Conservation (phyloP, 2,329 filamentous ascomycete species). For the Hypoxylon sp. region DNA sequence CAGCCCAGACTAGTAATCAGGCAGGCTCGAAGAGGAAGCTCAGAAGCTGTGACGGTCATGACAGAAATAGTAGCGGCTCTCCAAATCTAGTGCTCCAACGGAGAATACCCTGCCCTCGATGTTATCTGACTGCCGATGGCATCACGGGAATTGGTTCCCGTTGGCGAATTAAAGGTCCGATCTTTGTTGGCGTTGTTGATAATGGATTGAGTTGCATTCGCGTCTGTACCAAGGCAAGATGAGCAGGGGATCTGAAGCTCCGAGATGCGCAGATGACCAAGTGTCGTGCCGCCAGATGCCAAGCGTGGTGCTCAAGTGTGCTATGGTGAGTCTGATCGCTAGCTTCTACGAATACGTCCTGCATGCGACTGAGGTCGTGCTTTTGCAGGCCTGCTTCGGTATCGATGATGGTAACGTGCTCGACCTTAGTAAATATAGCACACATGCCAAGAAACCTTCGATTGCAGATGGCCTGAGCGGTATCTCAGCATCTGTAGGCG, state of each 20-base stretch:
- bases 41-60: constrained; percentile 13
- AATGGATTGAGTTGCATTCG: constrained; percentile 34
- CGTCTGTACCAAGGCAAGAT: constrained; percentile 27
- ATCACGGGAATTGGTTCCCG: constrained; percentile 33
- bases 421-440: constrained; percentile 24
- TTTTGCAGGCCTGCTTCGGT: constrained; percentile 7
- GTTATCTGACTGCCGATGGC: constrained; percentile 32
- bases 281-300: constrained; percentile 22
- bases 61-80: constrained; percentile 33
- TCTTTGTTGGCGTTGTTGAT: constrained; percentile 23
- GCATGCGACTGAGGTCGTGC: constrained; percentile 15
- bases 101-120: constrained; percentile 12
- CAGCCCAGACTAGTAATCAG: constrained; percentile 37
- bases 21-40: constrained; percentile 39
- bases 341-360: neutral
- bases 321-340: constrained; percentile 1
- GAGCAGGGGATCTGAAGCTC: constrained; percentile 32
- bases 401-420: constrained; percentile 11
- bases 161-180: constrained; percentile 27
- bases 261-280: constrained; percentile 34
- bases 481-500: constrained; percentile 4
- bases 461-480: constrained; percentile 1
- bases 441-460: constrained; percentile 20
- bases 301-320: constrained; percentile 15
- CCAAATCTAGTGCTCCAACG: constrained; percentile 27